These are phyloP conservation scores for Toxoplasma gondii DNA, from an alignment of 169 alveolate species.

Conservation along the genomic window DNA sequence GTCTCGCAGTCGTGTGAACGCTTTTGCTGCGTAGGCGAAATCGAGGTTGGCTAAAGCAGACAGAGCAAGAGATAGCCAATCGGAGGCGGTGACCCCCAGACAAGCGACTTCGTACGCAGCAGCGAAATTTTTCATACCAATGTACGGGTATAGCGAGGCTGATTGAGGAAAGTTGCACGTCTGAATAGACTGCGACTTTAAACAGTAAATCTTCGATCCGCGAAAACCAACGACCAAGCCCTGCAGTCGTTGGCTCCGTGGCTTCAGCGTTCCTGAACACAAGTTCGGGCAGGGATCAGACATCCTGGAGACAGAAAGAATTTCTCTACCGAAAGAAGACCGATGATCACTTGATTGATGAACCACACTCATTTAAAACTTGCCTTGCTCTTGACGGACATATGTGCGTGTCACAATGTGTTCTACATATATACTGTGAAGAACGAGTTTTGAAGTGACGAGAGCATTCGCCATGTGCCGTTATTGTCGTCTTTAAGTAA, in stretches of 20 bases:
- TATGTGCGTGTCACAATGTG: too few species aligned
- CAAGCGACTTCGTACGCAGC: conserved; percentile 90
- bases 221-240: conserved; percentile 93
- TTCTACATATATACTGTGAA: too few species aligned
- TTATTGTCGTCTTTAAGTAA: too few species aligned
- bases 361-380: too few species aligned
- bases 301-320: not conserved
- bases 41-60: conserved; percentile 82
- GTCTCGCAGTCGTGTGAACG: conserved; percentile 65
- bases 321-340: not conserved
- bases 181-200: conserved; percentile 82
- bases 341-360: too few species aligned
- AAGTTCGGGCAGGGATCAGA: not conserved
- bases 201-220: conserved; percentile 89
- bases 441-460: too few species aligned
- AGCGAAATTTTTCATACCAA: conserved; percentile 83
- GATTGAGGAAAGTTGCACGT: conserved; percentile 89
- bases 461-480: too few species aligned
- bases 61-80: conserved; percentile 89
- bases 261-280: conserved; percentile 83
- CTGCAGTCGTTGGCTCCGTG: conserved; percentile 87
- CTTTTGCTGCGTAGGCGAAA: conserved; percentile 85
- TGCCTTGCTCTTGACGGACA: too few species aligned
- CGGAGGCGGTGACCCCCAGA: conserved; percentile 90
- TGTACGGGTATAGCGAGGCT: conserved; percentile 86